phyloP scores from a whole-genome alignment of 495 filamentous ascomycete species.

The Penicillium goetzii region DNA sequence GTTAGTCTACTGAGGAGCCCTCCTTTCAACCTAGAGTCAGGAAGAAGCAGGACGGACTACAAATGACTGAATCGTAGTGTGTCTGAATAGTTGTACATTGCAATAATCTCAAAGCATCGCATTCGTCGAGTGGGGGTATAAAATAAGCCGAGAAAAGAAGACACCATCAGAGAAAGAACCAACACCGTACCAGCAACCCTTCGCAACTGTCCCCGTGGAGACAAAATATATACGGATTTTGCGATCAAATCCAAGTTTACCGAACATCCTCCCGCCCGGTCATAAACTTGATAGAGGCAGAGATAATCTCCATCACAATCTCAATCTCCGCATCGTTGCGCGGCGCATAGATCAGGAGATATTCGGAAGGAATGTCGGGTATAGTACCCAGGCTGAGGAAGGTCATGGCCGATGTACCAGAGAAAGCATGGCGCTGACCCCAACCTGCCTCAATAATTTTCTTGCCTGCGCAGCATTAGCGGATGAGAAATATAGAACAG shows the following conservation, averaged over 20 bases:
- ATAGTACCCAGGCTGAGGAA: constrained; percentile 49
- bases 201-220: background rate
- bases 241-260: constrained; percentile 7
- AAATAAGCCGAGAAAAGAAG: constrained; percentile 6
- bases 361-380: constrained; percentile 57
- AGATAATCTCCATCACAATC: constrained; percentile 70
- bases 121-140: constrained; percentile 15
- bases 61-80: background rate
- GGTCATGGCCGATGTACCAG: constrained; percentile 51
- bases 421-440: constrained; percentile 88
- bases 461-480: constrained; percentile 48
- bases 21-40: background rate
- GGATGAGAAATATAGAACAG: background rate
- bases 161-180: constrained; percentile 1
- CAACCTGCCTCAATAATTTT: constrained; percentile 78
- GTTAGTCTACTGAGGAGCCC: too few species aligned
- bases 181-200: background rate
- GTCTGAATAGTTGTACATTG: background rate
- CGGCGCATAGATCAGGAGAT: constrained; percentile 85
- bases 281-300: constrained; percentile 56
- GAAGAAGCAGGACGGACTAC: background rate
- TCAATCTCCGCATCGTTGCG: constrained; percentile 68
- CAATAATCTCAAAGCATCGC: background rate
- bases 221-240: background rate
- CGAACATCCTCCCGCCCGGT: constrained; percentile 37